Conservation (phyloP, 371 early-diverging fungal genomes). For the Thermomucor indicae-seudaticae region DNA sequence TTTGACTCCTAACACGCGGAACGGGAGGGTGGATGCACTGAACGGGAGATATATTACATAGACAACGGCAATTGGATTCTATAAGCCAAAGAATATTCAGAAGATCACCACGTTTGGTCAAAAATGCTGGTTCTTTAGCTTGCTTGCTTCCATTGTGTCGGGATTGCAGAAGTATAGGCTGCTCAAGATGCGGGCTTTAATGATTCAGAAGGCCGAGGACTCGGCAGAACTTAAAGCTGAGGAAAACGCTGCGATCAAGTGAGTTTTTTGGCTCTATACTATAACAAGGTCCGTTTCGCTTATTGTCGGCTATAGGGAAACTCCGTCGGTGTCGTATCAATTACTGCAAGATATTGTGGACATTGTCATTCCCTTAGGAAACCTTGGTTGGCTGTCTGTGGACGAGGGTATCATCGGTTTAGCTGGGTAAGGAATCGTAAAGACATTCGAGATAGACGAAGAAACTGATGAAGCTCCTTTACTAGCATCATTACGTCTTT, state of each 20-base stretch:
- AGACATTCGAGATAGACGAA: background rate
- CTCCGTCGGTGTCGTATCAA: constrained; percentile 31
- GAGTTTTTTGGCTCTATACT: too few species aligned
- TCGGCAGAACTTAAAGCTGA: too few species aligned
- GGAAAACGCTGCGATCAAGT: too few species aligned
- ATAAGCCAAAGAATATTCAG: constrained; percentile 49
- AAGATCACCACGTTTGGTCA: constrained; percentile 42
- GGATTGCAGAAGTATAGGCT: constrained; percentile 59
- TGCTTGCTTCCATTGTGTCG: constrained; percentile 50
- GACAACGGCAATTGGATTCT: constrained; percentile 48
- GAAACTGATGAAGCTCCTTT: background rate
- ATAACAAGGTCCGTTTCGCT: too few species aligned
- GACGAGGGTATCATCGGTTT: constrained; percentile 64
- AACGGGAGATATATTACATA: background rate
- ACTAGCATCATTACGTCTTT: constrained; percentile 45
- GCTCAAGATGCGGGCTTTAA: constrained; percentile 24
- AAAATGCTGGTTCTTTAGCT: constrained; percentile 62
- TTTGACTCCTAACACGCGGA: too few species aligned
- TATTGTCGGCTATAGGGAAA: constrained; percentile 41
- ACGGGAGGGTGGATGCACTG: background rate
- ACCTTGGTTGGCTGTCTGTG: constrained; percentile 45
- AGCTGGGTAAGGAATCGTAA: constrained; percentile 42
- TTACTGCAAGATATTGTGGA: constrained; percentile 59
- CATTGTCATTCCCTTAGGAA: constrained; percentile 52
- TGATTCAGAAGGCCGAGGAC: too few species aligned